These are phyloP conservation scores for Aristolochia californica DNA, from an alignment of 164 flowering plant species.

Conservation along the genomic window DNA sequence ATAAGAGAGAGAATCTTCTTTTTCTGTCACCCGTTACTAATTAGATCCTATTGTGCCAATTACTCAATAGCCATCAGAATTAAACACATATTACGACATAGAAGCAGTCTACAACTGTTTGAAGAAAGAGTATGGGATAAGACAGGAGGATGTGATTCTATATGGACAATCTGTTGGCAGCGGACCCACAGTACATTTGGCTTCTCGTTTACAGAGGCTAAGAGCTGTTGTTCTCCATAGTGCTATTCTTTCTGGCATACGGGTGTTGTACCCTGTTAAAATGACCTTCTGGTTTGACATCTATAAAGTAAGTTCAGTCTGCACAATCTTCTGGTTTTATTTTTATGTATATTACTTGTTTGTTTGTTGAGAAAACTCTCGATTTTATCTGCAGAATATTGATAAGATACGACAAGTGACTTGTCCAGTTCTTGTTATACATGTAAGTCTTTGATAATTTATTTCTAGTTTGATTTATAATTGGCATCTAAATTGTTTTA, in stretches of 20 bases:
- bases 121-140: conserved; percentile 63
- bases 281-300: conserved; percentile 96
- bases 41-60: conserved; percentile 6
- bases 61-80: conserved; percentile 58
- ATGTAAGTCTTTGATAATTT: conserved; percentile 43
- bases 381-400: conserved; percentile 57
- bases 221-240: conserved; percentile 89
- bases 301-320: conserved; percentile 69
- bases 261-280: conserved; percentile 82
- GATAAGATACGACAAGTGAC: conserved; percentile 76
- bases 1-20: no score
- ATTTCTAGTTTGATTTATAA: no score
- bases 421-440: conserved; percentile 90
- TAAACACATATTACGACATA: conserved; percentile 85
- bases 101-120: conserved; percentile 86
- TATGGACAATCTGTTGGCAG: conserved; percentile 97
- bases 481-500: no score
- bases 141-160: conserved; percentile 72
- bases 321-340: background rate
- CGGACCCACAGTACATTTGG: conserved; percentile 87
- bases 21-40: background rate
- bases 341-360: background rate
- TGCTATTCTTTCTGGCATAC: conserved; percentile 84
- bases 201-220: conserved; percentile 44
- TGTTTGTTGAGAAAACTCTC: conserved; percentile 4